A percentile compares a stretch with the other conserved stretches of the same genome.
These are phyloP conservation scores for Drechslerella coelobrocha DNA, from an alignment of 2,329 filamentous ascomycete genomes.

Conservation along the genomic window DNA sequence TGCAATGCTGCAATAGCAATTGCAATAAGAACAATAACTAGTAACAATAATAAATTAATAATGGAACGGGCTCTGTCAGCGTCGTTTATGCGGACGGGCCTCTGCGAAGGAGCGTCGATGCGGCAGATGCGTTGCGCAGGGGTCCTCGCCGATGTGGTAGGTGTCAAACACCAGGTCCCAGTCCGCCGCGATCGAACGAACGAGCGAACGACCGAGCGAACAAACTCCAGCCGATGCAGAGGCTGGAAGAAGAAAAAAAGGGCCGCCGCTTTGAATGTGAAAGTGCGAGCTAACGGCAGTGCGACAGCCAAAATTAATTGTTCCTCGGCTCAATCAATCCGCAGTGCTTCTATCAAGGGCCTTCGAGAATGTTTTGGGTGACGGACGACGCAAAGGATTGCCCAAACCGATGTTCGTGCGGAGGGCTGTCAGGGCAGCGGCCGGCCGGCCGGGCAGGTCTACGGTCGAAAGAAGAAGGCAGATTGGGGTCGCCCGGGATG, in stretches of 20 bases:
- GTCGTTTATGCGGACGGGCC: not conserved
- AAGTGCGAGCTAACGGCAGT: slow-evolving; percentile 24
- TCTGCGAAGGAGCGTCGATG: slow-evolving; percentile 22
- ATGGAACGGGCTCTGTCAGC: not conserved
- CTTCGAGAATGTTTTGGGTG: slow-evolving; percentile 42
- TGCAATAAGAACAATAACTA: not conserved
- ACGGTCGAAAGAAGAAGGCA: slow-evolving; percentile 49
- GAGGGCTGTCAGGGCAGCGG: slow-evolving; percentile 13
- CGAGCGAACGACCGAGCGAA: not conserved
- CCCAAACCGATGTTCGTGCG: slow-evolving; percentile 32
- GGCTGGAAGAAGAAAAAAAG: slow-evolving; percentile 25
- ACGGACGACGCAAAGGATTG: slow-evolving; percentile 43
- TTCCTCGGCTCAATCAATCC: slow-evolving; percentile 50
- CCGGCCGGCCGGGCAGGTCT: slow-evolving; percentile 35
- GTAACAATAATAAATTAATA: too few species aligned
- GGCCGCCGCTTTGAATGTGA: slow-evolving; percentile 47
- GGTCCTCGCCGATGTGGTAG: slow-evolving; percentile 34
- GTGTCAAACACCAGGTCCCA: slow-evolving; percentile 31
- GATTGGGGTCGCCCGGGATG: slow-evolving; percentile 20
- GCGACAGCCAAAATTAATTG: slow-evolving; percentile 27
- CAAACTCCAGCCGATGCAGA: not conserved
- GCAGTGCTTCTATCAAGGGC: slow-evolving; percentile 20
- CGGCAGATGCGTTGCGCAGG: slow-evolving; percentile 41
- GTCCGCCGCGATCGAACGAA: too few species aligned
- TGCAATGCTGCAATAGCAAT: slow-evolving; percentile 1